Conservation (phyloP, 106 monocot species). For the Apostasia ramifera region DNA sequence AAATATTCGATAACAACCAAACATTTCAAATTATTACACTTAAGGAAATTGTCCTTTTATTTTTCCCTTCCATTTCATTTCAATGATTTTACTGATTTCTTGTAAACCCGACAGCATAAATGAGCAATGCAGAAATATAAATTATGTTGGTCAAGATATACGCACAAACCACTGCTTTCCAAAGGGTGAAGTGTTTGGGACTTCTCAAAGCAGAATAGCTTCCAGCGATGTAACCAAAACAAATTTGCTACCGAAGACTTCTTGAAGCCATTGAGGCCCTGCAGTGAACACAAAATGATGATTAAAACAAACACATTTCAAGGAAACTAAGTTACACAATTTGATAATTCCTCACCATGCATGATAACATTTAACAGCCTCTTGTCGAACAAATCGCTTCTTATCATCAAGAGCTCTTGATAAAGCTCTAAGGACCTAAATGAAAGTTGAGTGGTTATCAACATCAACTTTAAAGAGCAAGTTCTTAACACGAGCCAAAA, state of each 20-base stretch:
- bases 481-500: not conserved
- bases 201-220: no score
- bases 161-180: no score
- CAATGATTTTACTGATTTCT: no score
- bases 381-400: constrained; percentile 73
- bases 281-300: not conserved
- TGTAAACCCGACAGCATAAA: no score
- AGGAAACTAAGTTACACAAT: not conserved
- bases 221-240: no score
- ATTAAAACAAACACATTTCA: not conserved
- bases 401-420: constrained; percentile 64
- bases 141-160: no score
- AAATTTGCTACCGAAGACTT: not conserved
- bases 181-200: no score
- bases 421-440: constrained; percentile 65
- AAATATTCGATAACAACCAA: no score
- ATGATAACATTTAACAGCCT: constrained; percentile 80
- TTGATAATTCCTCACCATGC: constrained; percentile 48
- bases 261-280: constrained; percentile 19
- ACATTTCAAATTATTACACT: no score
- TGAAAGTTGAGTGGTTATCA: not conserved
- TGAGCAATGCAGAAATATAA: no score
- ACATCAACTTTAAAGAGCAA: not conserved
- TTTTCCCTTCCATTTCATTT: no score
- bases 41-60: no score